These are phyloP conservation scores for Malus domestica DNA, from an alignment of 306 rosid species.

Conservation along the genomic window ASM211411v1 NC_041796.1:9555501-9556000, in stretches of 20 bases:
- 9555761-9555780: background rate
- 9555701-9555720: background rate
- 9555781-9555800: background rate
- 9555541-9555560: background rate
- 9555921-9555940: background rate
- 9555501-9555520: background rate
- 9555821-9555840: background rate
- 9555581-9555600: background rate
- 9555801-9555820: background rate
- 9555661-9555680: background rate
- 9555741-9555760: background rate
- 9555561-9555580: background rate
- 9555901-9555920: conserved; percentile 1
- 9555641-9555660: background rate
- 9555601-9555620: background rate
- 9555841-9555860: background rate
- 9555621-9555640: background rate
- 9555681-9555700: background rate
- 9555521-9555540: background rate
- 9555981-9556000: background rate
- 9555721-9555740: background rate
- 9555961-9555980: background rate
- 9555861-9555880: background rate
- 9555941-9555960: background rate
- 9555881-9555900: background rate